Evolutionary conservation across 148 eudicot genomes (phyloP).

Genomic region (Talinum fruticosum): DNA sequence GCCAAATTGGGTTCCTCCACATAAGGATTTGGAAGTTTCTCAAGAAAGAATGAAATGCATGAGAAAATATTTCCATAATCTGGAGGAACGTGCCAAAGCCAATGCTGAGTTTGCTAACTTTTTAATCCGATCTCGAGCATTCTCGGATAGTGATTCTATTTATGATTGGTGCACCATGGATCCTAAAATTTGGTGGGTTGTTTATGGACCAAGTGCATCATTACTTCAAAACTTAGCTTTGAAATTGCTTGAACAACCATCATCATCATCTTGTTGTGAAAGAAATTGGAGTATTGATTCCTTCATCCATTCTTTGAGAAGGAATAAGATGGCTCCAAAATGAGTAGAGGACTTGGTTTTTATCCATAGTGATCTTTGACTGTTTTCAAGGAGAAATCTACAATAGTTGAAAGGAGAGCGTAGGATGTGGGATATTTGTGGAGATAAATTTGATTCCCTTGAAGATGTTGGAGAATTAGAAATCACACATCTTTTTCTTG

Average conservation of each 20-base stretch:
- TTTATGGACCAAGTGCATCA: too few relatives aligned
- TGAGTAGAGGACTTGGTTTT: neutral
- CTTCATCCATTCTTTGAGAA: too few relatives aligned
- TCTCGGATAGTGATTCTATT: neutral
- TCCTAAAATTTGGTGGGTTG: too few relatives aligned
- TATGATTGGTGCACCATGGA: too few relatives aligned
- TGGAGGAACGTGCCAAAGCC: neutral
- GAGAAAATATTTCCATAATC: neutral
- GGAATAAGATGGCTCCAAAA: too few relatives aligned
- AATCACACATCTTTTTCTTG: neutral
- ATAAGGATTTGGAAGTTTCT: constrained; percentile 8
- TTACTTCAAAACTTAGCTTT: too few relatives aligned
- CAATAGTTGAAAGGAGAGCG: neutral
- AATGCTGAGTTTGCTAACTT: neutral
- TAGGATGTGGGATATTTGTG: neutral
- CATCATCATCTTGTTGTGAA: neutral
- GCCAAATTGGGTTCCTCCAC: constrained; percentile 1
- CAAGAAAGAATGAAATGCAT: constrained; percentile 16
- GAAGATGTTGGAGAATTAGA: too few relatives aligned
- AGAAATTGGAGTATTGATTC: neutral
- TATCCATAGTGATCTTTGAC: too few relatives aligned
- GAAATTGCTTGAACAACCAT: neutral
- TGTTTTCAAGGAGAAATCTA: too few relatives aligned
- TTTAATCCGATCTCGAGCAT: neutral
- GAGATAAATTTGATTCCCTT: too few relatives aligned